Evolutionary conservation across 768 basidiomycete species (phyloP).

Genomic region (Lactarius trivialis): DNA sequence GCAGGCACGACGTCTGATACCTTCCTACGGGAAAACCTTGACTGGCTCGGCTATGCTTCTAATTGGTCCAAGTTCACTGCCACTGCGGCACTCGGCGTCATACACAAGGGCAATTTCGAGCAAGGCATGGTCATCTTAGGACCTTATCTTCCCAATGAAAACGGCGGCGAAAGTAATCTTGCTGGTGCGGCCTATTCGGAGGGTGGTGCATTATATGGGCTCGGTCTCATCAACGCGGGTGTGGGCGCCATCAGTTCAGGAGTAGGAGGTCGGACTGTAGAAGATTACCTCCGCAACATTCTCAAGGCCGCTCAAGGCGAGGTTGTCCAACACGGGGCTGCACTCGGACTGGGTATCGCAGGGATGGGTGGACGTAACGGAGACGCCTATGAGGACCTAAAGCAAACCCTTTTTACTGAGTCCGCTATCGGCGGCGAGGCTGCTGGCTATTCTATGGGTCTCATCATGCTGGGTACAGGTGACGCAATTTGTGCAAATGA

Average conservation of each 20-base stretch:
- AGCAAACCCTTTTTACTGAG: conserved; percentile 84
- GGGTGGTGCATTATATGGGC: conserved; percentile 91
- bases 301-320: conserved; percentile 73
- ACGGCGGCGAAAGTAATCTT: conserved; percentile 64
- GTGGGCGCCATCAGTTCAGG: conserved; percentile 43
- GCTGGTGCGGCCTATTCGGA: conserved; percentile 84
- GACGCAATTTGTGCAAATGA: conserved; percentile 75
- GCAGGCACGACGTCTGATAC: conserved; percentile 95
- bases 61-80: conserved; percentile 99
- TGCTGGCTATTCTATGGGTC: conserved; percentile 94
- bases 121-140: conserved; percentile 88
- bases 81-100: conserved; percentile 93
- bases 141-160: conserved; percentile 83
- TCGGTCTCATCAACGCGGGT: conserved; percentile 92
- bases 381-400: conserved; percentile 89
- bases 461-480: conserved; percentile 96
- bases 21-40: conserved; percentile 92
- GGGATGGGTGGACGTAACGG: conserved; percentile 88
- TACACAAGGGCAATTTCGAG: conserved; percentile 94
- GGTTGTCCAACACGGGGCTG: conserved; percentile 95
- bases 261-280: conserved; percentile 49
- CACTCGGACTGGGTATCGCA: conserved; percentile 92
- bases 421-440: conserved; percentile 96
- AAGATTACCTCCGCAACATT: conserved; percentile 71
- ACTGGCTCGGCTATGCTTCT: conserved; percentile 90